These are phyloP conservation scores for Ophiostoma ulmi DNA, from an alignment of 2,329 filamentous ascomycete genomes.

Conservation along the genomic window DNA sequence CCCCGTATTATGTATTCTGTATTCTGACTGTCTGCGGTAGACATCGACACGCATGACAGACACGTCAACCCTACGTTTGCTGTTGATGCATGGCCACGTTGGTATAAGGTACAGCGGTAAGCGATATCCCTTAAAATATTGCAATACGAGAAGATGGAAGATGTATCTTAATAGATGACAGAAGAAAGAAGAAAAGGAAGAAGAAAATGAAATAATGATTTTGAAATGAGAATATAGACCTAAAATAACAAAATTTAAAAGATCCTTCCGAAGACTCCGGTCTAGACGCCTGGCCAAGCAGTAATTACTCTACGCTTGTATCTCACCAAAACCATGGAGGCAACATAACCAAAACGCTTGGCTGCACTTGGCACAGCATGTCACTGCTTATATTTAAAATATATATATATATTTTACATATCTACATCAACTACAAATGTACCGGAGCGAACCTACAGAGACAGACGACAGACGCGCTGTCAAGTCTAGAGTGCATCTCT, in stretches of 20 bases:
- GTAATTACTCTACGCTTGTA: too few relatives aligned
- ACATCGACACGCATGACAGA: neutral
- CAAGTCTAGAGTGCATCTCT: neutral
- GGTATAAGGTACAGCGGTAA: neutral
- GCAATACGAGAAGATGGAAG: neutral
- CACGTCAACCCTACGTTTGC: neutral
- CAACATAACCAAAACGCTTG: neutral
- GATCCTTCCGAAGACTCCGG: neutral
- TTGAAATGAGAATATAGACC: neutral
- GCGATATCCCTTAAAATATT: neutral
- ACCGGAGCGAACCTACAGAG: neutral
- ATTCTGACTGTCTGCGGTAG: too few relatives aligned
- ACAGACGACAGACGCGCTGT: neutral
- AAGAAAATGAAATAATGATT: neutral
- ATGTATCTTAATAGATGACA: neutral
- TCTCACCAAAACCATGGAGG: too few relatives aligned
- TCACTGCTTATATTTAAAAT: neutral
- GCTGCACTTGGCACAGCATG: neutral
- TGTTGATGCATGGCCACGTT: slow-evolving; percentile 1
- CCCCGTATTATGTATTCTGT: too few relatives aligned
- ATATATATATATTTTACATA: too few relatives aligned
- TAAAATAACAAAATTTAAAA: too few relatives aligned
- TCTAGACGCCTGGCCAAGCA: neutral
- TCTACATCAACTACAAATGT: neutral
- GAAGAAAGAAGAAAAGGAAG: neutral